Evolutionary conservation across 2,329 filamentous ascomycete genomes (phyloP), one percentile per base, ranked within the genome.

Genomic region (Neonectria sp.): DNA sequence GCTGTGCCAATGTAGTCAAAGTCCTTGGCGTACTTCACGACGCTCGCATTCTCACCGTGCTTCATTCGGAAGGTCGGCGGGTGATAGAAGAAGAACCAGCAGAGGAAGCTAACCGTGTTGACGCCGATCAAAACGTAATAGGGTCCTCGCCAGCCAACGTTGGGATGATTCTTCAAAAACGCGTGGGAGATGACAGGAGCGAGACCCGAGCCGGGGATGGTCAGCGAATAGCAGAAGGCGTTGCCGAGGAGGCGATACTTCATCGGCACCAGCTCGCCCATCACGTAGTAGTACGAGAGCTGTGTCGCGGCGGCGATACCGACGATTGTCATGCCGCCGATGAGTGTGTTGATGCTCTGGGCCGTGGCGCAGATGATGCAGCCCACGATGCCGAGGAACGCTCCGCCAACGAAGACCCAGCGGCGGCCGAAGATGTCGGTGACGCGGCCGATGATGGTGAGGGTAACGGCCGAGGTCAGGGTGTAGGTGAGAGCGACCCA

Each of bases 201-300:
- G 29, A 78, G 67, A n/a, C 71, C 74, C 15, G 73, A 74, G 55
- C 74, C 70, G n/a, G 76, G 78, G 61, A 79, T 72, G 15, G 75
- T 76, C 33, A 77, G 74, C 48, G 79, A 55, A 68, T 80, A 82
- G 29, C 80, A 75, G 55, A 75, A 74, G 11, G 76, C 73, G 56
- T 78, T 78, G 29, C 76, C 78, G 11, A 73, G 52, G 48, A 78
- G 76, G 35, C 81, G 80, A 29, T 77, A 69, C 69, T 79, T 79
- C 71, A 80, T 82, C 12, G 80, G 79, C 7, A 82, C 79, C 24
- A 83, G 74, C 70, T 83, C 82, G 15, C 74, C 77, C 63, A 81
- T 73, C 33, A 80, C 76, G 52, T 78, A 79, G 60, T 73, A 75
- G 76, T 79, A 83, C 17, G 78, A 79, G 25, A 82, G 72, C 68